Base-by-base conservation (phyloP, 225 moss, liverwort and hornwort species). In the Polytrichum commune region DNA sequence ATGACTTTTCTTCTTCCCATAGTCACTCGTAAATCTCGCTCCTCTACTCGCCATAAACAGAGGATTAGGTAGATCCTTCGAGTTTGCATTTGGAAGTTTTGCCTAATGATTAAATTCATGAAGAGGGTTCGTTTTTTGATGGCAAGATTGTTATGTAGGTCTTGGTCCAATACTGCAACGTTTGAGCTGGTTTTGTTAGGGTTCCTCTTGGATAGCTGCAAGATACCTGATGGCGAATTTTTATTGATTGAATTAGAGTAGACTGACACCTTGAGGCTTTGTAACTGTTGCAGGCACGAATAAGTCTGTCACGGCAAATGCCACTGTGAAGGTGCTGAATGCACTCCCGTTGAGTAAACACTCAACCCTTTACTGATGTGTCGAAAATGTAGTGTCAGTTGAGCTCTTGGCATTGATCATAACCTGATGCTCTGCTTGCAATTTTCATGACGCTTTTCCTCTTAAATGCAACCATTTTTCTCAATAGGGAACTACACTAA, bases 241-340 rank as follows among this genome's bases (percentile, higher is more conserved):
- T 29, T 0, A 63, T 28, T 10, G 5, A 28, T 29, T 63, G 24
- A 5, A 26, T 4, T 23, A 63, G 63, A 18, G 23, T 19, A 27
- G 63, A 63, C 32, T 75, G 28, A 77, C 27, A 5, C 20, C 1
- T n/a, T 23, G 16, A 5, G 7, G 27, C 19, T 66, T 1, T 38
- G 67, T 65, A 32, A 46, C 9, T 65, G 29, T 72, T 65, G 68
- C 74, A 86, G 86, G 86, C 27, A 69, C 78, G 16, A 86, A 65
- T 76, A 86, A 83, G 72, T 78, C 80, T 26, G 83, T 86, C 35
- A 61, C 78, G 69, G 78, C 72, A 22, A 81, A 83, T 74, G 71
- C 73, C 74, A 78, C 66, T 78, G 80, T 83, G 86, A 86, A 86
- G 86, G 86, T 86, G 86, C 86, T 86, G 19, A 86, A 83, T 60